Conservation (phyloP, 495 filamentous ascomycete species). For the Hypoxylon perforatum region DNA sequence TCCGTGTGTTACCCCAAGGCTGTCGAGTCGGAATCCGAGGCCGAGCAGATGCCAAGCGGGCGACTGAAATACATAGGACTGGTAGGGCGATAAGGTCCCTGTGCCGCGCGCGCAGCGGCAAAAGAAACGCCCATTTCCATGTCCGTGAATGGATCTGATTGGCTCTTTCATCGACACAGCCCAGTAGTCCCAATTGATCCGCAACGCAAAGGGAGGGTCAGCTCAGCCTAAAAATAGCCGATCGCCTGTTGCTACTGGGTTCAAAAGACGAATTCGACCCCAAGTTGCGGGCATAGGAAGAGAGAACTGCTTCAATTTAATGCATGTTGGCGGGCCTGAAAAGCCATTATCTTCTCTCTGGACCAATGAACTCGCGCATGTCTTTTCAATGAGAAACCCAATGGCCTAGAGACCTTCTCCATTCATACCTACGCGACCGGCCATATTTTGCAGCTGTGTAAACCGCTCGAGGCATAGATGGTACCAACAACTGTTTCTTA, state of each 20-base stretch:
- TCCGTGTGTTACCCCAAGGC: constrained; percentile 16
- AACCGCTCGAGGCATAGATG: neutral
- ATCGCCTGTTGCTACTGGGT: neutral
- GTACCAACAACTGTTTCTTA: constrained; percentile 9
- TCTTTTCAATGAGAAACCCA: neutral
- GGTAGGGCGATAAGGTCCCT: constrained; percentile 7
- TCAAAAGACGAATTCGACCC: neutral
- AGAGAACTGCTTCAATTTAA: neutral
- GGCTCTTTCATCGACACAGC: constrained; percentile 14
- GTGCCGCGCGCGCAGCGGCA: constrained; percentile 13
- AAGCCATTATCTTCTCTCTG: neutral
- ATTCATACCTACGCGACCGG: neutral
- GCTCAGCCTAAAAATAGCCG: constrained; percentile 21
- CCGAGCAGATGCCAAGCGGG: neutral
- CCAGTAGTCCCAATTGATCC: neutral
- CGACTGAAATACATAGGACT: neutral
- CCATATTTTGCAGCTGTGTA: constrained; percentile 2
- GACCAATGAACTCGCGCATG: neutral
- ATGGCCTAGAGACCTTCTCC: neutral
- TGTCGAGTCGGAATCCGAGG: constrained; percentile 8
- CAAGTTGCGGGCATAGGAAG: neutral
- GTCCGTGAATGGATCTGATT: constrained; percentile 3
- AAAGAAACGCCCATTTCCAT: constrained; percentile 13
- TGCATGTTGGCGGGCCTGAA: neutral
- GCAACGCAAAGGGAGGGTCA: neutral